A percentile compares a stretch with the other conserved stretches of the same genome.
Conservation (phyloP, 768 basidiomycete species). For the Tephrocybe sp. region DNA sequence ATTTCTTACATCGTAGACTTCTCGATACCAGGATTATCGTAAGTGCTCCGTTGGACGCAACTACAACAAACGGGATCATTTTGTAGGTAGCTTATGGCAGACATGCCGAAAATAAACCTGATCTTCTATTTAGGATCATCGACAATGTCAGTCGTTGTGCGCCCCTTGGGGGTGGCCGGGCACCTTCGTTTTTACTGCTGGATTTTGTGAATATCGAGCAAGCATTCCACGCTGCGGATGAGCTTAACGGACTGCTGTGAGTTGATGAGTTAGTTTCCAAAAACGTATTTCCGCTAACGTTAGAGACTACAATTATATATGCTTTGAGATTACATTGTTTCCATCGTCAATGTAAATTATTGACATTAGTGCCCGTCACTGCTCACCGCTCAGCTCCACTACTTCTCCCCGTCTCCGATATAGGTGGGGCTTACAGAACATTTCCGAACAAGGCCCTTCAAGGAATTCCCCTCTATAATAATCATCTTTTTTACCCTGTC, state of each 20-base stretch:
- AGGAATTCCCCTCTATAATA: too few relatives aligned
- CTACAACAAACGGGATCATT: conserved; percentile 33
- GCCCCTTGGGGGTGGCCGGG: conserved; percentile 40
- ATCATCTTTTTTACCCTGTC: too few relatives aligned
- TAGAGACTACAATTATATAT: background rate
- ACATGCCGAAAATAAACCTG: background rate
- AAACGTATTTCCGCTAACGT: background rate
- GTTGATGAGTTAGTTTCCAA: too few relatives aligned
- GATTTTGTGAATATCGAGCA: conserved; percentile 53
- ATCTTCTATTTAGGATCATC: conserved; percentile 28
- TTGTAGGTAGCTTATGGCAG: conserved; percentile 29
- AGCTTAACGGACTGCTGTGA: conserved; percentile 38
- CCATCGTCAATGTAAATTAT: too few relatives aligned
- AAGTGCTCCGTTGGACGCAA: conserved; percentile 24
- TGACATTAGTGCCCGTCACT: too few relatives aligned
- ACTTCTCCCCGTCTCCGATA: too few relatives aligned
- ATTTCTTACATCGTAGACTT: too few relatives aligned
- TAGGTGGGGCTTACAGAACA: too few relatives aligned
- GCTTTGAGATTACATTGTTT: too few relatives aligned
- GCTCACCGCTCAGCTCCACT: too few relatives aligned
- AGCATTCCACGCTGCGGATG: conserved; percentile 40
- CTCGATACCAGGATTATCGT: conserved; percentile 32
- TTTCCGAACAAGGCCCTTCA: too few relatives aligned
- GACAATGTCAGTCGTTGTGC: conserved; percentile 44
- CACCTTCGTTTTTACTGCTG: conserved; percentile 52